Base-by-base conservation (phyloP, 192 early-diverging fungal species). In the Polychytrium aggregatum region DNA sequence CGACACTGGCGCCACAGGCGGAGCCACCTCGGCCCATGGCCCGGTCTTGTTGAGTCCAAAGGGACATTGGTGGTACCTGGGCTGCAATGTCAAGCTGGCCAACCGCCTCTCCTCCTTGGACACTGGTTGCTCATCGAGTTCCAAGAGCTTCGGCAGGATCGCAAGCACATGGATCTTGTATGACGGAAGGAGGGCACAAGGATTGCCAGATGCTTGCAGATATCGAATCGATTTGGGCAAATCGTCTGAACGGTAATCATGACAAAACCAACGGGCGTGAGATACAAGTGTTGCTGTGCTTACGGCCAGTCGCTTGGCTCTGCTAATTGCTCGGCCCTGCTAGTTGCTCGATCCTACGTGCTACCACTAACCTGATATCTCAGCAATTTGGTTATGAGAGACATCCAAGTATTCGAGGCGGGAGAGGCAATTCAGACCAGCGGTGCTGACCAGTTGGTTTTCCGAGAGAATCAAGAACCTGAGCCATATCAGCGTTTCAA, bases 391-490 rank as follows among this genome's bases (percentile, higher is more conserved):
- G 24, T 49, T 49, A 14, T 38, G 31, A 9, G 47, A 49, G 35
- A 49, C 8, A 25, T 49, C 47, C 2, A 49, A 36, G 30, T 37
- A 16, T 13, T 33, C 30, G n/a, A 49, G 22, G 14, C 9, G 9
- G 11, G 22, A 24, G 47, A 33, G 37, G 22, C 21, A 16, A 25
- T 13, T 18, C 14, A 49, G 22, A 1, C 47, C 47, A 27, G 30
- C 31, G 2, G 37, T 8, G 13, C 1, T 18, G 2, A 21, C 20
- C 35, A 49, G 35, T 2, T 20, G 2, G 47, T 49, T 49, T 33
- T 49, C n/a, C 16, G 47, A 33, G 16, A 49, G 47, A 20, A 38
- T 38, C 47, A 49, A 20, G 16, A 49, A 49, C 1, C 47, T 33
- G 8, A 49, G 47, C 22, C 17, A 9, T 2, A 36, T 18, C 17